Evolutionary conservation across 345 rosid genomes (phyloP).

Genomic region (Euclidium syriacum): DNA sequence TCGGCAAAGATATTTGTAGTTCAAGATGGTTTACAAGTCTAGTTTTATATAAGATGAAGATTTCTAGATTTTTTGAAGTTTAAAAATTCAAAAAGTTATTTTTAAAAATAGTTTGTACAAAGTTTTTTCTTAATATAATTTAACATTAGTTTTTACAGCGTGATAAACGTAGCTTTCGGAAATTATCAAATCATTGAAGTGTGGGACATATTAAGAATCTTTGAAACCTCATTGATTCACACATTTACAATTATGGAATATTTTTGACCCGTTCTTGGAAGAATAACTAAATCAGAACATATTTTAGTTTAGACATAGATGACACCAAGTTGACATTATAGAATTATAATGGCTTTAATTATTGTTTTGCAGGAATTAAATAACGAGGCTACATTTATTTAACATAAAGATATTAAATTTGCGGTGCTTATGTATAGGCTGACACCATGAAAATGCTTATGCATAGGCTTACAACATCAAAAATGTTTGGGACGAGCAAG

Average conservation of each 20-base stretch:
- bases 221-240: slow-evolving; percentile 7
- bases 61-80: too few species aligned
- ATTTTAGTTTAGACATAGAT: slow-evolving; percentile 18
- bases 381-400: neutral
- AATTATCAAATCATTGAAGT: neutral
- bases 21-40: too few species aligned
- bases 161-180: neutral
- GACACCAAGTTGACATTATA: slow-evolving; percentile 18
- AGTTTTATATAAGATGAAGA: too few species aligned
- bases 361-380: slow-evolving; percentile 25
- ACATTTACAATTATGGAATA: slow-evolving; percentile 8
- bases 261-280: neutral
- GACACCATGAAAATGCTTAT: slow-evolving; percentile 20
- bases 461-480: slow-evolving; percentile 11
- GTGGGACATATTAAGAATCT: slow-evolving; percentile 18
- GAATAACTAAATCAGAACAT: neutral
- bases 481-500: neutral
- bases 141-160: too few species aligned
- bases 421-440: slow-evolving; percentile 23
- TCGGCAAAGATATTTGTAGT: too few species aligned
- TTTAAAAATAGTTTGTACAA: too few species aligned
- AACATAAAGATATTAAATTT: slow-evolving; percentile 31
- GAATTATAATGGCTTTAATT: slow-evolving; percentile 24
- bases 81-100: too few species aligned
- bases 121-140: too few species aligned